Evolutionary conservation across 768 basidiomycete genomes (phyloP), one percentile per base, ranked within the genome.

Genomic region (Pleurotus citrinopileatus): DNA sequence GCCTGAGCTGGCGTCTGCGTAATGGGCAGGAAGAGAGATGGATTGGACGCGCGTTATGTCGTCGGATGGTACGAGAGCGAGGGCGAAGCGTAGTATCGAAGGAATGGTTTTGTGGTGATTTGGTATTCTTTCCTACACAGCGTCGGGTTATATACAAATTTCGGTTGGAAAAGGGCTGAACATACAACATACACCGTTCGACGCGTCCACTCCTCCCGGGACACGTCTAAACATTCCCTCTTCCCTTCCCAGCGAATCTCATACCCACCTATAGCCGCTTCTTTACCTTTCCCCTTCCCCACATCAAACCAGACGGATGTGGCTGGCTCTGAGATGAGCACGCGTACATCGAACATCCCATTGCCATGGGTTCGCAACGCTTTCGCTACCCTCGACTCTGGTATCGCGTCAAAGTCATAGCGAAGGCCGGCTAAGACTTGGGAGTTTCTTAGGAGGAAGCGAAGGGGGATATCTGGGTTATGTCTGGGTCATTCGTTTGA

Each of bases 51-150:
- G 67, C n/a, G n/a, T n/a, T n/a, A n/a, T 19, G 63, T 38, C 3
- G 42, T 15, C 27, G 52, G 37, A 29, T 37, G 3, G 54, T 61
- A 10, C 55, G 53, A 85, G 62, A 2, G 61, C 60, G 0, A 64
- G 65, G 1, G 78, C 56, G 53, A 88, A 78, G n/a, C 67, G 70
- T 7, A 70, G 68, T 25, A 87, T 74, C 1, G 72, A 71, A n/a
- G 79, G 70, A 4, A 83, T 56, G 1, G 71, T 79, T 43, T 84
- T 80, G 60, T 78, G 73, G 27, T 75, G 67, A 0, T 67, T 59
- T 0, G 91, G 89, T 13, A 91, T 78, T 55, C 83, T 83, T 69
- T 94, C 91, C 91, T 93, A n/a, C n/a, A n/a, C n/a, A n/a, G n/a
- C n/a, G n/a, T n/a, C n/a, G n/a, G n/a, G n/a, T n/a, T n/a, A n/a